These are phyloP conservation scores for Hirschfeldia incana DNA, from an alignment of 345 rosid species.

Conservation along the genomic window DNA sequence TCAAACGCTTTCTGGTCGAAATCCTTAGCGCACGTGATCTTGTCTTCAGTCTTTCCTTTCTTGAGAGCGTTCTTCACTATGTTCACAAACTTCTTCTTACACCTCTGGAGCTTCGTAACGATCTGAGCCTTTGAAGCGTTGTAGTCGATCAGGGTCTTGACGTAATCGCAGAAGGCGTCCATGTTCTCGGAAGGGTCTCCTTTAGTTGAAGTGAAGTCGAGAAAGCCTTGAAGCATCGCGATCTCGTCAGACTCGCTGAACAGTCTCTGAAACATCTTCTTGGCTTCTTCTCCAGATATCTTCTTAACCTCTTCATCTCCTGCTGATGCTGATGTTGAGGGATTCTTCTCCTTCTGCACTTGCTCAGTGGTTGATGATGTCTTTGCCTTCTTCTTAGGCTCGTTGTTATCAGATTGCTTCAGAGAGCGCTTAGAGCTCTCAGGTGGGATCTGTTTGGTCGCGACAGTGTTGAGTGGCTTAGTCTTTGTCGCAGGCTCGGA, in stretches of 20 bases:
- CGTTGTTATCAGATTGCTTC: not conserved
- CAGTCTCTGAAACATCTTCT: not conserved
- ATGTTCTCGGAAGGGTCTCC: not conserved
- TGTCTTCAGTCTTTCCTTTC: not conserved
- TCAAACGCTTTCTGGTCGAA: conserved; percentile 39
- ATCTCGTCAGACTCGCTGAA: not conserved
- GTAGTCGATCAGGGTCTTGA: not conserved
- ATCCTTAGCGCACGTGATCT: conserved; percentile 14
- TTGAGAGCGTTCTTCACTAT: not conserved
- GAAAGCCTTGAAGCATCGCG: not conserved
- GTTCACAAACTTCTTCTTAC: not conserved
- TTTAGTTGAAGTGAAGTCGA: not conserved
- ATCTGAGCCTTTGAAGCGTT: not conserved
- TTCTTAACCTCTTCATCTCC: not conserved
- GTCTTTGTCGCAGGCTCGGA: conserved; percentile 25
- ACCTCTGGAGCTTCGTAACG: not conserved
- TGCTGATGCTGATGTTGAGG: not conserved
- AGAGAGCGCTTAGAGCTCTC: conserved; percentile 36
- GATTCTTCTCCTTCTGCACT: not conserved
- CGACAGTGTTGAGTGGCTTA: conserved; percentile 27
- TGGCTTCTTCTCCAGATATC: not conserved
- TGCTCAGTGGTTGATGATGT: not conserved
- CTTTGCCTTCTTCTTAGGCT: not conserved
- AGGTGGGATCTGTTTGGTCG: conserved; percentile 33
- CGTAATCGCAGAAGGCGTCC: not conserved